Evolutionary conservation across 2,329 filamentous ascomycete species (phyloP).

Genomic region (Westerdykella aurantiaca): DNA sequence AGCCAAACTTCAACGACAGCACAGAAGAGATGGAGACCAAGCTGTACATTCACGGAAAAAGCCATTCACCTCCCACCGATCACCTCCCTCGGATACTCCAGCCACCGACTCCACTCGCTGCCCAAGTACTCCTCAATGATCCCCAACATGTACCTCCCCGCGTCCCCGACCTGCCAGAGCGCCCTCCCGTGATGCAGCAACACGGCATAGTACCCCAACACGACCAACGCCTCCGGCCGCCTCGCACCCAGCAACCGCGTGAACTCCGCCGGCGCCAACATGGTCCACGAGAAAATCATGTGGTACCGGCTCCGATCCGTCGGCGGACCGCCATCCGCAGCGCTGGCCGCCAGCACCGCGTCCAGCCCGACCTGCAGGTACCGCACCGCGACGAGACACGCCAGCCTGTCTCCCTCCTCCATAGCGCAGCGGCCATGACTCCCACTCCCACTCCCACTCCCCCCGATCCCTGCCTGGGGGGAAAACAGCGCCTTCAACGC

Average conservation of each 20-base stretch:
- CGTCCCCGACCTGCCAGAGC: conserved; percentile 18
- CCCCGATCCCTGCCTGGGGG: too few species aligned
- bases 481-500: conserved; percentile 16
- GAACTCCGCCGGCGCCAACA: conserved; percentile 33
- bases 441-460: background rate
- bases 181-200: conserved; percentile 38
- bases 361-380: conserved; percentile 21
- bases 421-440: conserved; percentile 1
- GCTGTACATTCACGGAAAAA: too few species aligned
- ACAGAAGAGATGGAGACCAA: too few species aligned
- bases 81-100: conserved; percentile 5
- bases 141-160: conserved; percentile 13
- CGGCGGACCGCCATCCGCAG: too few species aligned
- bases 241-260: conserved; percentile 32
- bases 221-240: conserved; percentile 42
- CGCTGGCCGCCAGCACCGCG: conserved; percentile 7
- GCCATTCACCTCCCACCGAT: background rate
- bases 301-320: conserved; percentile 5
- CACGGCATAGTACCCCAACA: conserved; percentile 48
- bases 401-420: conserved; percentile 13
- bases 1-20: too few species aligned
- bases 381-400: conserved; percentile 21
- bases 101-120: conserved; percentile 6
- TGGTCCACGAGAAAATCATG: conserved; percentile 35
- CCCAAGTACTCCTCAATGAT: conserved; percentile 50